A percentile compares a stretch with the other conserved stretches of the same genome.
Conservation (phyloP, 495 filamentous ascomycete species). For the Aspergillus steynii region DNA sequence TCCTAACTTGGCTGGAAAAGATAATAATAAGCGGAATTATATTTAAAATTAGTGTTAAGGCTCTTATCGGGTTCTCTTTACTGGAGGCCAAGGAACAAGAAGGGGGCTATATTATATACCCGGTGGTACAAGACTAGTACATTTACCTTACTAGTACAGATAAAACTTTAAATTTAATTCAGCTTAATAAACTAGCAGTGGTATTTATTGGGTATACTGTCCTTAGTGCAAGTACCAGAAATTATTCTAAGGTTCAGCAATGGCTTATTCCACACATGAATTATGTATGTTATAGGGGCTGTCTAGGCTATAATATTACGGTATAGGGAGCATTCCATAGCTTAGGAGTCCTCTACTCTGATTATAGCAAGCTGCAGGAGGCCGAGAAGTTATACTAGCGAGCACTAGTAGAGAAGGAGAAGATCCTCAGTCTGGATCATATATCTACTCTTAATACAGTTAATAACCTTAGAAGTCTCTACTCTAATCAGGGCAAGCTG, state of each 20-base stretch:
- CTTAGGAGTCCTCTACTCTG: slow-evolving; percentile 25
- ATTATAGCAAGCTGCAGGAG: slow-evolving; percentile 30
- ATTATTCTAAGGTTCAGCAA: slow-evolving; percentile 20
- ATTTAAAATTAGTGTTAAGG: slow-evolving; percentile 30
- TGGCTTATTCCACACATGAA: slow-evolving; percentile 42
- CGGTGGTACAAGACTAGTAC: slow-evolving; percentile 40
- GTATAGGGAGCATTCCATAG: slow-evolving; percentile 18
- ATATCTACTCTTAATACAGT: slow-evolving; percentile 30
- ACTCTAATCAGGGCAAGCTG: slow-evolving; percentile 33
- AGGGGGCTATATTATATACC: slow-evolving; percentile 34
- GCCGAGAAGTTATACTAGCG: slow-evolving; percentile 35
- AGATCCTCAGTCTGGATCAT: slow-evolving; percentile 32
- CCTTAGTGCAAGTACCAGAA: slow-evolving; percentile 17
- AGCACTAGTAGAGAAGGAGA: slow-evolving; percentile 34
- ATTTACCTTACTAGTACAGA: slow-evolving; percentile 17
- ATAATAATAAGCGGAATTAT: slow-evolving; percentile 25
- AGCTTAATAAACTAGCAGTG: slow-evolving; percentile 25
- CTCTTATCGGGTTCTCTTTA: slow-evolving; percentile 34
- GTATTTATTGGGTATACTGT: slow-evolving; percentile 29
- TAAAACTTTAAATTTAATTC: slow-evolving; percentile 9
- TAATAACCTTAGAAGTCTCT: slow-evolving; percentile 39
- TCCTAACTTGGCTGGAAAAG: slow-evolving; percentile 30
- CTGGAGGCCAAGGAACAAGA: slow-evolving; percentile 27
- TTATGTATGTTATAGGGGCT: slow-evolving; percentile 8
- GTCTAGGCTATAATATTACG: background rate